Evolutionary conservation across 2,329 filamentous ascomycete species (phyloP).

Genomic region (Cercospora zeina): DNA sequence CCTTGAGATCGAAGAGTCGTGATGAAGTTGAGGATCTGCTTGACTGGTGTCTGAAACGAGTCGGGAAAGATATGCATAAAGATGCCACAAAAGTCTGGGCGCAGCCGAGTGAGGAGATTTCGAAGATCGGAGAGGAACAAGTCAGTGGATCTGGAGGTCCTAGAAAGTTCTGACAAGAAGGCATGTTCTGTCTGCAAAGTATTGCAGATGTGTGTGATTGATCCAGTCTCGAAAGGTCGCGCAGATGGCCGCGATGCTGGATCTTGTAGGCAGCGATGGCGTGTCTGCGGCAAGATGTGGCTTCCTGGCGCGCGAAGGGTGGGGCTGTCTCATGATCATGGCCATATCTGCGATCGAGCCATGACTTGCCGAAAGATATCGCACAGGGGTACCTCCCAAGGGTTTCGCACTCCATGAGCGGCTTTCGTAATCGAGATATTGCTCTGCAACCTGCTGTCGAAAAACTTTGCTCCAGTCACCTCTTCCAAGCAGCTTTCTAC

Average conservation of each 20-base stretch:
- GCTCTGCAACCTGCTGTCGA: neutral
- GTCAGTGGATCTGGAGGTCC: slow-evolving; percentile 49
- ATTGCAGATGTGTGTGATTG: neutral
- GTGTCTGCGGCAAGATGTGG: neutral
- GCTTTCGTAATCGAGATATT: neutral
- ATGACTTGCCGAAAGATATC: neutral
- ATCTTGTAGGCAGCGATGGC: neutral
- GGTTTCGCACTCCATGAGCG: neutral
- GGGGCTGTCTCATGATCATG: neutral
- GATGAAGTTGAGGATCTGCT: slow-evolving; percentile 47
- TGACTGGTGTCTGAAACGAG: slow-evolving; percentile 49
- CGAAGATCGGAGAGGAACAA: slow-evolving; percentile 47
- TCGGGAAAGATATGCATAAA: slow-evolving; percentile 45
- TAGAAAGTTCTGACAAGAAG: slow-evolving; percentile 46
- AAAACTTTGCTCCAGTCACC: neutral
- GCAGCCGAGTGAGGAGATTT: slow-evolving; percentile 45
- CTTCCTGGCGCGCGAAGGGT: neutral
- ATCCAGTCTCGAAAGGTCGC: neutral
- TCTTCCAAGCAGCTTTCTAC: neutral
- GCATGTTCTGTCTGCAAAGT: neutral
- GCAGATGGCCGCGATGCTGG: neutral
- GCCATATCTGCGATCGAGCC: neutral
- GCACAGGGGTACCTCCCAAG: neutral
- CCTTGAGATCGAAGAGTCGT: slow-evolving; percentile 41
- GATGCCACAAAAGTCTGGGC: slow-evolving; percentile 52